Evolutionary conservation across 192 early-diverging fungal genomes (phyloP), one percentile per base, ranked within the genome.

Genomic region (Phycomyces nitens): DNA sequence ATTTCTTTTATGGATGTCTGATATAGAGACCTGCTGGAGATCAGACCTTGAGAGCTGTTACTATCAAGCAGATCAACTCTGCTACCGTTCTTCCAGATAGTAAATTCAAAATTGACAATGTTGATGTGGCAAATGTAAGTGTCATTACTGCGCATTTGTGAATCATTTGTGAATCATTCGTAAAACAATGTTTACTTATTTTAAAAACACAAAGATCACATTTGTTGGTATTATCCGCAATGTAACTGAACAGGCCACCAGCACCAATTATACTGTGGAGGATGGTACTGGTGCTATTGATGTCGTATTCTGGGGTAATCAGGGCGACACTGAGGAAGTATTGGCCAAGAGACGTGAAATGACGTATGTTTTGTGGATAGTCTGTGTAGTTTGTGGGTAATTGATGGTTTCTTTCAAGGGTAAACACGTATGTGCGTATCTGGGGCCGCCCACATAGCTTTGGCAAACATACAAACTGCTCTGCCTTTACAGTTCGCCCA

Each of bases 231-330:
- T 82, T 2, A 77, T 95, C 64, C 84, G 84, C 44, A 75, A 66
- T 52, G 69, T 88, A 8, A 67, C 64, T 24, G 70, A 69, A 27
- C 82, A 85, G 53, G 72, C 86, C 2, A 86, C 84, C 58, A 80
- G 86, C 57, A 60, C 81, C 24, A 79, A 64, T n/a, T 96, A 89
- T 71, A 71, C 74, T 16, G 51, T 96, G 6, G 88, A 94, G 50
- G 94, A 96, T 72, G 92, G 92, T 16, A 88, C 91, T 15, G 87
- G 89, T 18, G 69, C 53, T 54, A 86, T 92, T 23, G 92, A 96
- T 39, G 85, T 84, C 23, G 83, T 80, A 57, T 77, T 82, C 59
- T 94, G 81, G 73, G 22, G 80, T 7, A 75, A 80, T n/a, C 67
- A 74, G 0, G 72, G 77, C 21, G 78, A 77, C 2, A 29, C 53